Evolutionary conservation across 139 green algal species (phyloP), one percentile per base, ranked within the genome.

Genomic region (Coelastrella sp.): DNA sequence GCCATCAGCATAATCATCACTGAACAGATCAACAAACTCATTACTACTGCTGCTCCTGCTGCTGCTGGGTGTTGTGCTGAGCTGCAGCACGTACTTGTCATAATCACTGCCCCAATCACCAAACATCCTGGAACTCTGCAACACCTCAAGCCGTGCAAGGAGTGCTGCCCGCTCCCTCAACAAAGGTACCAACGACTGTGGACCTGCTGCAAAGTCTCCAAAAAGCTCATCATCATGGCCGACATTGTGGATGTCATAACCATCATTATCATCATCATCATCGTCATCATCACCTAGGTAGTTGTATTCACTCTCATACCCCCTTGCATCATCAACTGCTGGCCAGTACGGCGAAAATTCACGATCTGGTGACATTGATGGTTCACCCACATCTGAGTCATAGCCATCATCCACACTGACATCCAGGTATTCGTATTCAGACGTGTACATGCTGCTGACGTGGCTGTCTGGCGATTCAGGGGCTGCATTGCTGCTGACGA

Each of bases 11-110:
- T 85, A 56, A 22, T 68, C 58, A 70, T 85, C 60, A 11, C 56
- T 68, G 8, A 56, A 35, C 79, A 49, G 22, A 27, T 70, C 79
- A 59, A 49, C 17, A 59, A 80, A 58, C 25, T 57, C 35, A 87
- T 22, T 6, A 17, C 10, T n/a, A 11, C 80, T 73, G 57, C 57
- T 61, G 82, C 65, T 87, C 63, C 63, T 87, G 81, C 76, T 84
- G 78, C 76, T 82, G 76, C 76, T 82, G 76, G 11, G 58, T 1
- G 22, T 58, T 15, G 22, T 60, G 76, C 27, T 82, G 6, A 60
- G 27, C 3, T 59, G 24, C 76, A 19, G 20, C 59, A 24, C 9
- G 4, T 82, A 11, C 11, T 70, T 15, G 14, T 70, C 63, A 15
- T 70, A 70, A 70, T 70, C 11, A 70, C 11, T 70, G 63, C 14